Conservation (phyloP, 129 eudicot species). For the Chrysanthemum makinoi region DNA sequence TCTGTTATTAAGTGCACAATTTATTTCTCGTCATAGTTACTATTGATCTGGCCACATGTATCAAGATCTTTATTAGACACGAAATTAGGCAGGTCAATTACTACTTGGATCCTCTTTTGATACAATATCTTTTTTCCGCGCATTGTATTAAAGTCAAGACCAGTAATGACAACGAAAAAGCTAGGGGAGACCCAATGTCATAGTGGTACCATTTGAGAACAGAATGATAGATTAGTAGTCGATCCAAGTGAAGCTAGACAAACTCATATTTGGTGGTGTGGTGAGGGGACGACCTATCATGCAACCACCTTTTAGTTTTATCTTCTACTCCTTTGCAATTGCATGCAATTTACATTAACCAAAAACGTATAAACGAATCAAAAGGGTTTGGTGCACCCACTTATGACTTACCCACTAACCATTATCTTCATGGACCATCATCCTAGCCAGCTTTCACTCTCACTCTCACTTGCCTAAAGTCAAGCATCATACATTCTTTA, state of each 20-base stretch:
- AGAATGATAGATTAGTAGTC: background rate
- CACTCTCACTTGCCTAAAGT: too few species aligned
- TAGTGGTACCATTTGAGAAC: background rate
- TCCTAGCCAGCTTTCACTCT: background rate
- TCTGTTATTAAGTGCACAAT: too few species aligned
- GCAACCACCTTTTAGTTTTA: background rate
- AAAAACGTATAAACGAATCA: constrained; percentile 24
- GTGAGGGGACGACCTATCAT: constrained; percentile 6
- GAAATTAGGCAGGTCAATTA: too few species aligned
- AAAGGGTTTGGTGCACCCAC: constrained; percentile 34
- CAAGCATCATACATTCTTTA: background rate
- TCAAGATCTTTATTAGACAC: too few species aligned
- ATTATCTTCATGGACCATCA: constrained; percentile 27
- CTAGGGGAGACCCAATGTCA: too few species aligned
- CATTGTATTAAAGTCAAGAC: too few species aligned
- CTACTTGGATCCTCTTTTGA: too few species aligned
- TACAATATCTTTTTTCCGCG: too few species aligned
- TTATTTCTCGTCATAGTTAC: too few species aligned
- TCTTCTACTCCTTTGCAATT: background rate
- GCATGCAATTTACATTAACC: background rate
- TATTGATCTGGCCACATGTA: too few species aligned
- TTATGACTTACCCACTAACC: constrained; percentile 8
- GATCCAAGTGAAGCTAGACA: constrained; percentile 14
- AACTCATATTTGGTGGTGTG: constrained; percentile 20
- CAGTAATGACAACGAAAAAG: too few species aligned